Evolutionary conservation across 129 eudicot species (phyloP).

Genomic region (Artemisia tridentata): DNA sequence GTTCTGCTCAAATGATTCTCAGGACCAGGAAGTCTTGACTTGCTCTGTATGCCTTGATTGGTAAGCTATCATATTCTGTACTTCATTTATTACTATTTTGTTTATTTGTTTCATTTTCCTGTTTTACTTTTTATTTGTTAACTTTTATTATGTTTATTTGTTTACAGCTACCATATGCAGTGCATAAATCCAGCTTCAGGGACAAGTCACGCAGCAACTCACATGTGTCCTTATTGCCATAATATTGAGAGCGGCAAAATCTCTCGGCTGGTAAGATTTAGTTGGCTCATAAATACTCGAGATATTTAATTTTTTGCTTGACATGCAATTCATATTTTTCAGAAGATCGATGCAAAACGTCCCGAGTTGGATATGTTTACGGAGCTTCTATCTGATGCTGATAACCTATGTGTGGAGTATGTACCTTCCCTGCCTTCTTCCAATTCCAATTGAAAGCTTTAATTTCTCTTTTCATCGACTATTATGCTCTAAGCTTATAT

Average conservation of each 20-base stretch:
- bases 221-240: slow-evolving; percentile 63
- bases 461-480: too few species aligned
- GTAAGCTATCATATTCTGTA: slow-evolving; percentile 41
- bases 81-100: neutral
- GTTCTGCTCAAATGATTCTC: slow-evolving; percentile 45
- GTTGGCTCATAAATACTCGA: neutral
- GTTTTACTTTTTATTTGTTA: slow-evolving; percentile 1
- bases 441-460: neutral
- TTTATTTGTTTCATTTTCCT: neutral
- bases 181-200: slow-evolving; percentile 49
- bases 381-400: slow-evolving; percentile 54
- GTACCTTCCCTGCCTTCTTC: slow-evolving; percentile 24
- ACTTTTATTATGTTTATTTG: neutral
- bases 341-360: slow-evolving; percentile 59
- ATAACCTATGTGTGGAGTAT: slow-evolving; percentile 62
- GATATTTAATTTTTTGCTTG: slow-evolving; percentile 4
- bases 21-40: slow-evolving; percentile 52
- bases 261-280: slow-evolving; percentile 55
- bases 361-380: slow-evolving; percentile 56
- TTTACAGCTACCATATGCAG: slow-evolving; percentile 61
- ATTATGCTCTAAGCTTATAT: too few species aligned
- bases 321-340: slow-evolving; percentile 20
- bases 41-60: slow-evolving; percentile 80
- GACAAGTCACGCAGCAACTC: slow-evolving; percentile 24
- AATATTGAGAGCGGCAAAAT: slow-evolving; percentile 57